Base-by-base conservation (phyloP, 345 rosid genomes). In the Gossypium thurberi region DNA sequence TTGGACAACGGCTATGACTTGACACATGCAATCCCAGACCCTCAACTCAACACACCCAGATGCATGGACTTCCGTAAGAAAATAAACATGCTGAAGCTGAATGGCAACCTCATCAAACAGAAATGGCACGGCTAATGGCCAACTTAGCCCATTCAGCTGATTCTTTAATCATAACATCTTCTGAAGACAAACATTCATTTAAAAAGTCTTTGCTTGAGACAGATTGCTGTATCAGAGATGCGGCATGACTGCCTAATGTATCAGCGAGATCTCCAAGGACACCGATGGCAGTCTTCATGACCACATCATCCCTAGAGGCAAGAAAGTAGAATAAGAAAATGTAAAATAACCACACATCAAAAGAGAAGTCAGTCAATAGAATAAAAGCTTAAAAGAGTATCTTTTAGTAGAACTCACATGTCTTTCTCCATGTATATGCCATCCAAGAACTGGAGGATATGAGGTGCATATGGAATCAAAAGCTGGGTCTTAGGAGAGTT, bases 201-300 rank as follows among this genome's bases (percentile, higher is more conserved):
- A 90, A 84, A 74, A 88, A 90, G 74, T 88, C 94, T 82, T 88
- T 90, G 78, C 86, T 78, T 55, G 94, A 85, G 71, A 78, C 83
- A 72, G 92, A 90, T 65, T 88, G 87, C 84, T 84, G 89, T 73
- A 90, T 90, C 86, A 88, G 81, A 79, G 90, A 79, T 62, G 87
- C 87, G 67, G 86, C 94, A 79, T 85, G 86, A 70, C 86, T 86
- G 79, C 94, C 94, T 77, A 90, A 79, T 65, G 94, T 90, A 77
- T 90, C 94, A 13, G 92, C 94, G 73, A 88, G 80, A 82, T 88
- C 94, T 55, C 94, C 94, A 59, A 90, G 87, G 18, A 90, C 89
- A 28, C 94, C 94, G 21, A 90, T 88, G 15, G 94, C 90, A 53
- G 94, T 86, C 84, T 86, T 90, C 90, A 88, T 87, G 65, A 90